These are phyloP conservation scores for Neopestalotiopsis rosae DNA, from an alignment of 2,329 filamentous ascomycete species.

Conservation along the genomic window DNA sequence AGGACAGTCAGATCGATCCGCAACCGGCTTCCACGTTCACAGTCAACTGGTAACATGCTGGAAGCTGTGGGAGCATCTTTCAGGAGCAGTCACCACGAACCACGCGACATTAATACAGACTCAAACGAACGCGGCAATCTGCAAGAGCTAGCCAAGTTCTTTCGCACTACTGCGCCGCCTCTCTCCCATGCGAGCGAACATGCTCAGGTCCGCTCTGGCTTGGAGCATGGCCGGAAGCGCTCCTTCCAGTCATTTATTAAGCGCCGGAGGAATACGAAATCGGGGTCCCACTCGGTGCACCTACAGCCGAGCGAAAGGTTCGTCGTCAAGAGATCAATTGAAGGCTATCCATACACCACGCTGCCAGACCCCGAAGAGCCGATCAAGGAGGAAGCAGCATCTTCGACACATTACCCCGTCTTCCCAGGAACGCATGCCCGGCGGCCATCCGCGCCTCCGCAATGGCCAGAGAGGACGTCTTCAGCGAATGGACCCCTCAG, in stretches of 20 bases:
- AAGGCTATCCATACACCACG: slow-evolving; percentile 25
- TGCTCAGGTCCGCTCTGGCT: slow-evolving; percentile 7
- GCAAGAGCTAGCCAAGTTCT: slow-evolving; percentile 28
- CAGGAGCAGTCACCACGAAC: slow-evolving; percentile 18
- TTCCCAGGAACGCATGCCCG: slow-evolving; percentile 19
- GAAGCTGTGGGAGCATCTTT: slow-evolving; percentile 20
- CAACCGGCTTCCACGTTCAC: slow-evolving; percentile 30
- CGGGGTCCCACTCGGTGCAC: slow-evolving; percentile 12
- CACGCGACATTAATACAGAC: slow-evolving; percentile 24
- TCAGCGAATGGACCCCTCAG: slow-evolving; percentile 22
- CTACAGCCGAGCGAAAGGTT: slow-evolving; percentile 24
- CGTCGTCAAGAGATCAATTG: slow-evolving; percentile 24
- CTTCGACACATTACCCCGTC: slow-evolving; percentile 29
- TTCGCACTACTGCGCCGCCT: slow-evolving; percentile 30
- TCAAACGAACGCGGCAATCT: slow-evolving; percentile 19
- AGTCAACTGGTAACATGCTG: slow-evolving; percentile 33
- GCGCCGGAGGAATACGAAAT: background rate
- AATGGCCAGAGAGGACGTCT: slow-evolving; percentile 28
- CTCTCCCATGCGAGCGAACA: slow-evolving; percentile 24
- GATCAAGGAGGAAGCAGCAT: slow-evolving; percentile 22
- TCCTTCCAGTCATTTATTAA: slow-evolving; percentile 27
- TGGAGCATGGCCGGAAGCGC: slow-evolving; percentile 20
- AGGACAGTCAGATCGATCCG: slow-evolving; percentile 17
- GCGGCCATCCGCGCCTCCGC: slow-evolving; percentile 2
- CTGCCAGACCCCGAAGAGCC: slow-evolving; percentile 22